A percentile compares a stretch with the other conserved stretches of the same genome.
phyloP scores from a whole-genome alignment of 2,329 filamentous ascomycete genomes.

The Aotearoamyces nothofagi region DNA sequence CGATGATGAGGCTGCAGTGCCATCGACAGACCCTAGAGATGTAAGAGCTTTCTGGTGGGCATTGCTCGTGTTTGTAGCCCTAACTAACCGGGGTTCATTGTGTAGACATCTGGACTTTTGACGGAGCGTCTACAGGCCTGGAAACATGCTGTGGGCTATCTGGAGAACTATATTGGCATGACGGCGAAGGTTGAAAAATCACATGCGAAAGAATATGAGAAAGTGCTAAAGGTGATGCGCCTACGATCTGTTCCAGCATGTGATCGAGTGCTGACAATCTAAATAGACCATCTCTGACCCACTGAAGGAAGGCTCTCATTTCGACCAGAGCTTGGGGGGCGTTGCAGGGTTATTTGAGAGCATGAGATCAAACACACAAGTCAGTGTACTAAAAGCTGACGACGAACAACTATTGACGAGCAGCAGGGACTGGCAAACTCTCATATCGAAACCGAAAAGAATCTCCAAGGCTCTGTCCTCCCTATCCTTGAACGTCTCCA shows the following conservation, averaged over 20 bases:
- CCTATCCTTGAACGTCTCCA: slow-evolving; percentile 84
- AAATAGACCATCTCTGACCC: slow-evolving; percentile 66
- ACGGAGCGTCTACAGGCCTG: slow-evolving; percentile 81
- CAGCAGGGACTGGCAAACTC: slow-evolving; percentile 72
- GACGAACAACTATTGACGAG: not conserved
- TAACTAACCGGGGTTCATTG: not conserved
- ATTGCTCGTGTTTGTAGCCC: not conserved
- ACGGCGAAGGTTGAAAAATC: slow-evolving; percentile 76
- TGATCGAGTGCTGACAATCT: slow-evolving; percentile 3
- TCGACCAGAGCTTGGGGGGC: slow-evolving; percentile 78
- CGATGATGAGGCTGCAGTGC: slow-evolving; percentile 16
- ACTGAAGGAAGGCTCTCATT: slow-evolving; percentile 81
- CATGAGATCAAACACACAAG: slow-evolving; percentile 77
- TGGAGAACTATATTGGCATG: slow-evolving; percentile 77
- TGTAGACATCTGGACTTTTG: slow-evolving; percentile 65
- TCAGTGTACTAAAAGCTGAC: slow-evolving; percentile 17
- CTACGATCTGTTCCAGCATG: slow-evolving; percentile 4
- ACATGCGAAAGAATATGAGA: slow-evolving; percentile 90
- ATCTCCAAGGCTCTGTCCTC: slow-evolving; percentile 70
- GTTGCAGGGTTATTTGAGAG: slow-evolving; percentile 88
- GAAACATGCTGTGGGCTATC: slow-evolving; percentile 85
- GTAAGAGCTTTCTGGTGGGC: slow-evolving; percentile 7
- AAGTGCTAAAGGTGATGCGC: slow-evolving; percentile 59
- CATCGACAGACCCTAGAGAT: slow-evolving; percentile 14
- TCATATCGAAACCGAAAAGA: slow-evolving; percentile 83